Percentiles rank a stretch among this genome's conserved stretches.
Conservation (phyloP, 129 eudicot genomes). For the Flaveria brownii region DNA sequence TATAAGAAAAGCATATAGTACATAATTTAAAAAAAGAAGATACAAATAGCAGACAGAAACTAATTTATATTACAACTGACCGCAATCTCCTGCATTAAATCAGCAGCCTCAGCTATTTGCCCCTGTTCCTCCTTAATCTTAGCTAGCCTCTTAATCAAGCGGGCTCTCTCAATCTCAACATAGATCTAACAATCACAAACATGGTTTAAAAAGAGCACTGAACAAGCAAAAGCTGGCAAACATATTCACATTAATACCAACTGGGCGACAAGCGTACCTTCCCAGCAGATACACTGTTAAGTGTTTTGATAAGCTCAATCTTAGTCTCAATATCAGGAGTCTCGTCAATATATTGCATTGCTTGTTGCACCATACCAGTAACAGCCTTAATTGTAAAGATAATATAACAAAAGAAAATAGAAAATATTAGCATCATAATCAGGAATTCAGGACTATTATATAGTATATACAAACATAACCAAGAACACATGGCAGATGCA, state of each 20-base stretch:
- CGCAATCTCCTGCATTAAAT: conserved; percentile 93
- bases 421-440: conserved; percentile 5
- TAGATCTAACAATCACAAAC: conserved; percentile 50
- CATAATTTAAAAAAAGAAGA: not conserved
- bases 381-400: conserved; percentile 51
- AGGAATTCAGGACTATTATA: not conserved
- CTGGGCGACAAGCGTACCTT: conserved; percentile 46
- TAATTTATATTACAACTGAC: conserved; percentile 41
- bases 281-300: conserved; percentile 90
- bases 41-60: not conserved
- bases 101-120: conserved; percentile 80
- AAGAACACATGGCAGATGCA: not conserved
- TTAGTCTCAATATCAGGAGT: conserved; percentile 86
- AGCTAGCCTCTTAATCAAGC: conserved; percentile 76
- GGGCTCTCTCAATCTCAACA: conserved; percentile 85
- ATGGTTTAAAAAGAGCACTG: not conserved
- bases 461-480: not conserved
- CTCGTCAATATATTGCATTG: conserved; percentile 85
- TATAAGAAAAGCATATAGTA: not conserved
- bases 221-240: not conserved
- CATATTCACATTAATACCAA: not conserved
- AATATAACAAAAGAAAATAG: not conserved
- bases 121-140: conserved; percentile 89
- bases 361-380: conserved; percentile 93
- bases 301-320: conserved; percentile 84